phyloP scores from a whole-genome alignment of 2,329 filamentous ascomycete genomes.

The Hypomyces rosellus region DNA sequence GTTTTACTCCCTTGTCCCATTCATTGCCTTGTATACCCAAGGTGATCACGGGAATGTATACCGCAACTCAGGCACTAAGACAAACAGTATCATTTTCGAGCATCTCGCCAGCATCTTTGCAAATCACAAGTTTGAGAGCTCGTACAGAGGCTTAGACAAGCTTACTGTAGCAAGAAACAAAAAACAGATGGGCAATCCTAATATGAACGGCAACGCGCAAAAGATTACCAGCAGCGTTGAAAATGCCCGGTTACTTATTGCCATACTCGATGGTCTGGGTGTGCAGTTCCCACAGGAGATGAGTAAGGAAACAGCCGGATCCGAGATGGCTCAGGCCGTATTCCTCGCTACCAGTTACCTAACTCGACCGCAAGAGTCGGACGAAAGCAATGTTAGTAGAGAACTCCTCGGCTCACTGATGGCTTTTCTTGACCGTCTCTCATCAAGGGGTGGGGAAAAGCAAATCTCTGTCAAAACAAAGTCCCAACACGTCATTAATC shows the following conservation, averaged over 20 bases:
- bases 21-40: slow-evolving; percentile 1
- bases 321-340: slow-evolving; percentile 7
- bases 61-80: too few relatives aligned
- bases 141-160: too few relatives aligned
- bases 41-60: not conserved
- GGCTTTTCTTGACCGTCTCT: not conserved
- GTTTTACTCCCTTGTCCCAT: slow-evolving; percentile 5
- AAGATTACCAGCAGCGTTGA: not conserved
- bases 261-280: not conserved
- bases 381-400: not conserved
- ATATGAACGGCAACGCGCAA: not conserved
- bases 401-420: not conserved
- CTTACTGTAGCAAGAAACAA: not conserved
- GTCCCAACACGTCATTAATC: not conserved
- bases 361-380: slow-evolving; percentile 1
- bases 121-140: too few relatives aligned
- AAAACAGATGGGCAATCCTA: too few relatives aligned
- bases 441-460: not conserved
- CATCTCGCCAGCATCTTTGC: not conserved
- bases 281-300: slow-evolving; percentile 4
- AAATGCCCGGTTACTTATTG: not conserved
- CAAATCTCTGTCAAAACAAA: not conserved
- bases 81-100: not conserved
- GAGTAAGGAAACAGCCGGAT: slow-evolving; percentile 4
- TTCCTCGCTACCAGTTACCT: slow-evolving; percentile 1